These are phyloP conservation scores for Dentipellis sp. DNA, from an alignment of 768 basidiomycete species.

Conservation along the genomic window DNA sequence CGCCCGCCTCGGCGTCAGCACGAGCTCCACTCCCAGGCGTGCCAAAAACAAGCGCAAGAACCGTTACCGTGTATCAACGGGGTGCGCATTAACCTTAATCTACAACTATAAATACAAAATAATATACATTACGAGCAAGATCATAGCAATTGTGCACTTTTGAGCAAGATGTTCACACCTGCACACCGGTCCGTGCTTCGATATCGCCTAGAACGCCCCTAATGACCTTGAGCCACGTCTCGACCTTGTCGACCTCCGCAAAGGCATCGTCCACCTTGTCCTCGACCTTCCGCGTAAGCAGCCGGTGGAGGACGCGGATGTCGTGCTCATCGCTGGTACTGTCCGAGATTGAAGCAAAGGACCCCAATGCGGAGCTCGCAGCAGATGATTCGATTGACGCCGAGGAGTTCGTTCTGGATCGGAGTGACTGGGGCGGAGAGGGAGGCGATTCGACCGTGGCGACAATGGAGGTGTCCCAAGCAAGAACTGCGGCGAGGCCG, in stretches of 20 bases:
- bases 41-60: no score
- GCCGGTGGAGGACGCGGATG: constrained; percentile 45
- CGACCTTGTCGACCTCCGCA: constrained; percentile 54
- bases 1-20: no score
- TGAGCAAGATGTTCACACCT: constrained; percentile 12
- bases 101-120: constrained; percentile 2
- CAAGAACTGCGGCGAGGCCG: background rate
- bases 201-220: constrained; percentile 49
- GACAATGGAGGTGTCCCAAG: constrained; percentile 4
- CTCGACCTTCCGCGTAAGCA: constrained; percentile 61
- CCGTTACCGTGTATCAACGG: background rate
- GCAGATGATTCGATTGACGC: constrained; percentile 22
- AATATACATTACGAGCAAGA: background rate
- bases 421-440: background rate
- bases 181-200: constrained; percentile 23
- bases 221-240: constrained; percentile 53
- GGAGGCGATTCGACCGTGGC: background rate
- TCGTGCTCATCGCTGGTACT: constrained; percentile 58
- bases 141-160: background rate
- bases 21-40: no score
- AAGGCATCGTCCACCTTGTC: constrained; percentile 44
- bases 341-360: constrained; percentile 22
- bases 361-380: constrained; percentile 35
- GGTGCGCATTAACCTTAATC: background rate
- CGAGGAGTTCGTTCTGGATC: background rate